These are phyloP conservation scores for Rutstroemia sp. DNA, from an alignment of 2,329 filamentous ascomycete genomes.

Conservation along the genomic window DNA sequence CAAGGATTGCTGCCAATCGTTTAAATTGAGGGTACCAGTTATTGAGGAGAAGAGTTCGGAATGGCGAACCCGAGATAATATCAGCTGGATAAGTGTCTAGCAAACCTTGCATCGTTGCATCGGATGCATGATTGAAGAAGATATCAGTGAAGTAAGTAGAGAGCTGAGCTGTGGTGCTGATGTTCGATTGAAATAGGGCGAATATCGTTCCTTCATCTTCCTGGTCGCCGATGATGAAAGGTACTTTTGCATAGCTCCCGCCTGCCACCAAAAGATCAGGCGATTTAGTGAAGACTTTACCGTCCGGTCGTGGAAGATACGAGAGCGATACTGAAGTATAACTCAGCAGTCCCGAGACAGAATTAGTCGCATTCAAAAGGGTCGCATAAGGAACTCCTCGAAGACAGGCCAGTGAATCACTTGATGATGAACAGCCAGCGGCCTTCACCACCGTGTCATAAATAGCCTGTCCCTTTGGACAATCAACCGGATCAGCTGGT, in stretches of 20 bases:
- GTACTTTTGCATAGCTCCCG: conserved; percentile 51
- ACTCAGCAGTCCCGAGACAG: conserved; percentile 59
- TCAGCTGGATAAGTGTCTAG: conserved; percentile 54
- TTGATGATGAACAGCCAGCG: conserved; percentile 51
- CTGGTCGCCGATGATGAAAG: conserved; percentile 64
- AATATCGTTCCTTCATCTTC: conserved; percentile 78
- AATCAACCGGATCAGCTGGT: conserved; percentile 57
- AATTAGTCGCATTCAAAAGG: conserved; percentile 60
- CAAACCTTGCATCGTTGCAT: conserved; percentile 43
- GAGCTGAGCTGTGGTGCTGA: conserved; percentile 53
- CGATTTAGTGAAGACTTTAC: conserved; percentile 51
- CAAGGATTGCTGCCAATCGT: conserved; percentile 65
- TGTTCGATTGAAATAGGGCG: conserved; percentile 59
- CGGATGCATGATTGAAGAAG: conserved; percentile 53
- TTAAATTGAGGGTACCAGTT: conserved; percentile 72
- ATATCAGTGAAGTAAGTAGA: conserved; percentile 51
- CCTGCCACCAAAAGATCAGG: conserved; percentile 49
- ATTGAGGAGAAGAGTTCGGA: conserved; percentile 61
- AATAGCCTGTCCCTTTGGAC: conserved; percentile 54
- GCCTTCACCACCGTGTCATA: conserved; percentile 55
- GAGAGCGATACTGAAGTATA: conserved; percentile 64
- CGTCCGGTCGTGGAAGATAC: conserved; percentile 69
- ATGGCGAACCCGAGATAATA: conserved; percentile 54
- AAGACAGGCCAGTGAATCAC: conserved; percentile 58
- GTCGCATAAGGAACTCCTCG: conserved; percentile 50